Evolutionary conservation across 139 green algal species (phyloP), one percentile per base, ranked within the genome.

Genomic region (Chlamydomonas applanata): DNA sequence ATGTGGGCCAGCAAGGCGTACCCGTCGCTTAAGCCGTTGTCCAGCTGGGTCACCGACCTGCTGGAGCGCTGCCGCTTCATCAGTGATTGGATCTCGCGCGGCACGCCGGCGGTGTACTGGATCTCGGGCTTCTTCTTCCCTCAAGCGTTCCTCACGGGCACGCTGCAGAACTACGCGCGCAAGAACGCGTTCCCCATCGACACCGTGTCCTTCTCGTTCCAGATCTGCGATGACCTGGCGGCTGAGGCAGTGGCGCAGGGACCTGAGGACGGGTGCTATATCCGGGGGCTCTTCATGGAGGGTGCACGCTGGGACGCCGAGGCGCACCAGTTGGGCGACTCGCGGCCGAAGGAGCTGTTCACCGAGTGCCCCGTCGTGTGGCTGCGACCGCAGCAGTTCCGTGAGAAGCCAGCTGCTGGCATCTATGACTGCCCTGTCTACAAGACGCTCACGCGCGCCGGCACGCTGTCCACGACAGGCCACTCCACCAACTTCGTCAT

Each of bases 61-160:
- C 46, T 93, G 60, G 89, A 93, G 82, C 82, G 92, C 19, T 71
- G 80, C 52, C 27, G 56, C 19, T 96, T 96, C 85, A 89, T 97
- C 56, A 40, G 66, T 7, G 52, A 40, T 33, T 97, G 92, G 92
- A 88, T 92, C 27, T 40, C 78, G 3, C 54, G 81, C 1, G 92
- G 92, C 57, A 81, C 71, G 4, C 86, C 90, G 7, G 20, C 79
- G 3, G 79, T 90, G 25, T 95, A 91, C 79, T 97, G 92, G 92
- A 91, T 97, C 79, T 86, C 71, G 34, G 92, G 92, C 22, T 97
- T 97, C 82, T 95, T 95, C 89, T 97, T 95, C 80, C 91, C 91
- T 9, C 88, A 94, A 80, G 92, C 91, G 14, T 97, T 97, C 81
- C 72, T 97, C 16, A 97, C 92, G 17, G 92, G 91, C 61, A 94